A percentile compares a stretch with the other conserved stretches of the same genome.
phyloP scores from a whole-genome alignment of 768 basidiomycete genomes.

The Phlegmacium glaucopus region DNA sequence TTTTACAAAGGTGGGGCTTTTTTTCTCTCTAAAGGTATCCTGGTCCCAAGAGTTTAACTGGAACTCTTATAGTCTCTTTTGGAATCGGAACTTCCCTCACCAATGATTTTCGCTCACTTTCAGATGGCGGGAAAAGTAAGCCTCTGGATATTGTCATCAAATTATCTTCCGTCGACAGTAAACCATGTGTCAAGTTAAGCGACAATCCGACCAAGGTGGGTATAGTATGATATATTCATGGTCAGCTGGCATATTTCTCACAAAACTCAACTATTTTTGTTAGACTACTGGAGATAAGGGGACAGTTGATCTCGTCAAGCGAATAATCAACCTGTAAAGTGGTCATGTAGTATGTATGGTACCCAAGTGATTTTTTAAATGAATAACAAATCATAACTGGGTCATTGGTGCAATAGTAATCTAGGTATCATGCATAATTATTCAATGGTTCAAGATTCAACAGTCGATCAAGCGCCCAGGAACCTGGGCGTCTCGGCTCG shows the following conservation, averaged over 20 bases:
- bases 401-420: no score
- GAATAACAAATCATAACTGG: no score
- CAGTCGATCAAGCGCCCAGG: no score
- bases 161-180: conserved; percentile 66
- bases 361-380: no score
- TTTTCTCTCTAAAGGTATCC: conserved; percentile 6
- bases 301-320: conserved; percentile 59
- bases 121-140: conserved; percentile 62
- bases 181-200: conserved; percentile 88
- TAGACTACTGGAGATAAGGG: conserved; percentile 69
- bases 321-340: conserved; percentile 32
- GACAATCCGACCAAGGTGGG: conserved; percentile 84
- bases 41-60: background rate
- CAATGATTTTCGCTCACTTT: conserved; percentile 72
- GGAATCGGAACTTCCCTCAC: conserved; percentile 94
- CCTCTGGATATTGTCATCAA: conserved; percentile 96
- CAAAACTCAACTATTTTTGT: background rate
- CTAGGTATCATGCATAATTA: no score
- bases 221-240: no score
- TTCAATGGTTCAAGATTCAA: no score
- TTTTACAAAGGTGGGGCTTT: conserved; percentile 58
- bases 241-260: background rate
- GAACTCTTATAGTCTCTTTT: conserved; percentile 63
- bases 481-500: no score
- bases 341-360: no score